Percentiles rank a stretch among this genome's conserved stretches.
phyloP scores from a whole-genome alignment of 345 rosid genomes.

The Litchi chinensis region DNA sequence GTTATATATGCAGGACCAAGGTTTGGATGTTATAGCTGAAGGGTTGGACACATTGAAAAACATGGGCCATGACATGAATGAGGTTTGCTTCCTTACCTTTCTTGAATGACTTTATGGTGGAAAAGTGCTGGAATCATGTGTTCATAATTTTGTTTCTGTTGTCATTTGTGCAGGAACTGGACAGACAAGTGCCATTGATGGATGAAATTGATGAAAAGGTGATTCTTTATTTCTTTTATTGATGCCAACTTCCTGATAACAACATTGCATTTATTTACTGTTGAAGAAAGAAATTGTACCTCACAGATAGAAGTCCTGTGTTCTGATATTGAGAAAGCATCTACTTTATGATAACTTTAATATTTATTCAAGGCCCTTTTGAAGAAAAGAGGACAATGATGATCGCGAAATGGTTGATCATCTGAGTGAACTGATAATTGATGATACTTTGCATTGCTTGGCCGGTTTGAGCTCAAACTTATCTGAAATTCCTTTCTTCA shows the following conservation, averaged over 20 bases:
- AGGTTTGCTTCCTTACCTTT: slow-evolving; percentile 37
- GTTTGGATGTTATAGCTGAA: slow-evolving; percentile 66
- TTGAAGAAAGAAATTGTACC: background rate
- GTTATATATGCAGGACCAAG: slow-evolving; percentile 53
- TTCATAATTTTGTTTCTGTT: background rate
- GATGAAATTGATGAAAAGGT: slow-evolving; percentile 82
- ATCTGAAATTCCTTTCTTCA: background rate
- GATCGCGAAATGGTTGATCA: background rate
- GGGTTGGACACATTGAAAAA: slow-evolving; percentile 67
- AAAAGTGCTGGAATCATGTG: slow-evolving; percentile 10
- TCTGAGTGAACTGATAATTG: background rate
- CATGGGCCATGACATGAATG: slow-evolving; percentile 72
- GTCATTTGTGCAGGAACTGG: slow-evolving; percentile 53
- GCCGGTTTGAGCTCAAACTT: background rate
- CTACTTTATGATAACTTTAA: background rate
- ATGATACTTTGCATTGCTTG: background rate
- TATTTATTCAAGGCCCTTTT: background rate
- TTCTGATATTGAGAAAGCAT: background rate
- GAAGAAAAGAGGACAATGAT: background rate
- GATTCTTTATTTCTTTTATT: slow-evolving; percentile 9
- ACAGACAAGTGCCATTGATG: slow-evolving; percentile 65
- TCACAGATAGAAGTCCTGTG: background rate
- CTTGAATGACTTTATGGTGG: background rate
- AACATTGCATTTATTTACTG: background rate
- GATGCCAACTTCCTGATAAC: background rate